Conservation (phyloP, 2,329 filamentous ascomycete species). For the Harringtonia aguacate region DNA sequence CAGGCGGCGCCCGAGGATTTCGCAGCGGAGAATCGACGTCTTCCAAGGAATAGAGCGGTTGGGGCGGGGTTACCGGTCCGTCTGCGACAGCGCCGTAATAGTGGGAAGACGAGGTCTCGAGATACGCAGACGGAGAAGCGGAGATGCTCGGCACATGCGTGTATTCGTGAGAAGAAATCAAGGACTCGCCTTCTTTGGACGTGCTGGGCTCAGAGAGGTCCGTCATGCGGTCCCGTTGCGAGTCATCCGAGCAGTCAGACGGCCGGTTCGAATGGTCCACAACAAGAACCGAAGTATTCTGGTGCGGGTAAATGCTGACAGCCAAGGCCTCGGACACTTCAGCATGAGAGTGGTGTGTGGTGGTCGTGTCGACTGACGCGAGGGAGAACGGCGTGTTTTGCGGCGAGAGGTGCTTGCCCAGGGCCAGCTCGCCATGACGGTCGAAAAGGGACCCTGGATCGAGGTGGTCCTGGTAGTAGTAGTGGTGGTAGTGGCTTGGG, state of each 20-base stretch:
- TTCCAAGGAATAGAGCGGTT: slow-evolving; percentile 34
- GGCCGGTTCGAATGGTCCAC: slow-evolving; percentile 44
- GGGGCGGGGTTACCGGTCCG: slow-evolving; percentile 39
- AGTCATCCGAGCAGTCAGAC: slow-evolving; percentile 29
- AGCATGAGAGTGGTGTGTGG: slow-evolving; percentile 33
- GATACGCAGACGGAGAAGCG: neutral
- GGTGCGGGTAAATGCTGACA: slow-evolving; percentile 51
- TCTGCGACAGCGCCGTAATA: slow-evolving; percentile 22
- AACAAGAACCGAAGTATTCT: slow-evolving; percentile 53
- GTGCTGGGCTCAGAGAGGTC: slow-evolving; percentile 2
- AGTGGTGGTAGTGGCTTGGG: slow-evolving; percentile 19
- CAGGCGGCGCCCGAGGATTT: slow-evolving; percentile 50
- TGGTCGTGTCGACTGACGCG: slow-evolving; percentile 50
- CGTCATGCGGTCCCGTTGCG: slow-evolving; percentile 6
- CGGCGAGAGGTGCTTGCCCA: slow-evolving; percentile 40
- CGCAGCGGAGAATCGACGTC: slow-evolving; percentile 51
- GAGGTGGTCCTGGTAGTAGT: slow-evolving; percentile 6
- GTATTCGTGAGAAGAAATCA: slow-evolving; percentile 14
- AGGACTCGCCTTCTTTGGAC: neutral
- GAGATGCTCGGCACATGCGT: neutral
- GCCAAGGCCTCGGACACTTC: slow-evolving; percentile 54
- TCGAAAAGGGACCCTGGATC: slow-evolving; percentile 29
- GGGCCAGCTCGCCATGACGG: slow-evolving; percentile 42
- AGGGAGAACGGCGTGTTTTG: slow-evolving; percentile 54
- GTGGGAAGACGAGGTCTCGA: slow-evolving; percentile 9